Base-by-base conservation (phyloP, 345 rosid genomes). In the Barbarea vulgaris region DNA sequence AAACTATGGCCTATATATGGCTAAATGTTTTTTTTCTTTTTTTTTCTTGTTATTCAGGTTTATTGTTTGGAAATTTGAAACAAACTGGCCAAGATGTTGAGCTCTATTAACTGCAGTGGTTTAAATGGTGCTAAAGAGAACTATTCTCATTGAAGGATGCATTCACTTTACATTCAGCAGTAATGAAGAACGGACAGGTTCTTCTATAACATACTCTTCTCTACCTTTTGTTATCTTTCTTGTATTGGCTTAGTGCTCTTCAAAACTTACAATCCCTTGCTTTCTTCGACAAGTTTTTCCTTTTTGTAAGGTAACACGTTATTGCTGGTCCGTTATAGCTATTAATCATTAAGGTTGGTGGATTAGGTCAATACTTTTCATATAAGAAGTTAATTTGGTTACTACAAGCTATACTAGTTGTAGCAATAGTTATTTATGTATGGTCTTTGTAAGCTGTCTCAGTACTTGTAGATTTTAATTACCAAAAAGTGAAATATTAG, bases 121-220 rank as follows among this genome's bases (percentile, higher is more conserved):
- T 77, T 57, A 19, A 37, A 13, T 36, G 67, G 18, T 50, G 63
- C 24, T 65, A 7, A 59, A 58, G 63, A 15, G 56, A 39, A 39
- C 64, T 48, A 6, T 72, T 65, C 56, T 47, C 21, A 37, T 21
- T 77, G 63, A 71, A 64, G 25, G 48, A 57, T 77, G 37, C 33
- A 46, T 36, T 37, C 53, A 54, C 9, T 77, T 54, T 63, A 70
- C 48, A 44, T 70, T 63, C 52, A 64, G 19, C 57, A n/a, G 66
- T 42, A 51, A 78, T 78, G 81, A 78, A 78, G 69, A 78, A 66
- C 81, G 81, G 64, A 59, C 77, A 78, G 67, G 73, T 77, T 72
- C 17, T n/a, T 69, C 13, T 53, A 22, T 62, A 33, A 21, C 42
- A 37, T 24, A 31, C 9, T 62, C 39, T 39, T 63, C 21, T 66